Conservation (phyloP, 1,139 yeast species). For the Candida sojae region DNA sequence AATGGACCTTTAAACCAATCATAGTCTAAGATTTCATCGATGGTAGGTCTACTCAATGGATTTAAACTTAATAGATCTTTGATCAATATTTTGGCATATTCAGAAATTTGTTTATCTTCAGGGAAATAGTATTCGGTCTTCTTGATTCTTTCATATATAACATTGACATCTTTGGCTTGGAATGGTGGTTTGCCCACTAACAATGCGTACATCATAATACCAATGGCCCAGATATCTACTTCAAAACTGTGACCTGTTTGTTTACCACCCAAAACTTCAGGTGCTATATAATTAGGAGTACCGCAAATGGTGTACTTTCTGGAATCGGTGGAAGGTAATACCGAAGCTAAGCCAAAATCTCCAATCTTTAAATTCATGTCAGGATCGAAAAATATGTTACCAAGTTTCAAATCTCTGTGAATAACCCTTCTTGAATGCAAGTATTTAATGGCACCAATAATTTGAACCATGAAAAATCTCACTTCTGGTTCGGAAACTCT, state of each 20-base stretch:
- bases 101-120: constrained; percentile 64
- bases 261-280: constrained; percentile 91
- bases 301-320: constrained; percentile 95
- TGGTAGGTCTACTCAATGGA: constrained; percentile 79
- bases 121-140: constrained; percentile 83
- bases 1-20: constrained; percentile 86
- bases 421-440: constrained; percentile 92
- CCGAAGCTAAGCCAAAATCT: constrained; percentile 95
- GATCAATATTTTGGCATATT: constrained; percentile 73
- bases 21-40: constrained; percentile 77
- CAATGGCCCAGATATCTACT: constrained; percentile 97
- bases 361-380: constrained; percentile 93
- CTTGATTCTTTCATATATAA: constrained; percentile 90
- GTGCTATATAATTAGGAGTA: constrained; percentile 97
- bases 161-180: constrained; percentile 92
- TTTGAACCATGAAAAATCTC: constrained; percentile 85
- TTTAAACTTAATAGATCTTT: constrained; percentile 71
- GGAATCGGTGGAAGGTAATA: constrained; percentile 64
- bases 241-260: constrained; percentile 88
- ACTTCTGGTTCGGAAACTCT: constrained; percentile 88
- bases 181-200: constrained; percentile 94
- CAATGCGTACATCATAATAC: constrained; percentile 92
- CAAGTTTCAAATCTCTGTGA: constrained; percentile 92
- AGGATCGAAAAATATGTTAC: constrained; percentile 91
- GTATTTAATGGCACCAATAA: constrained; percentile 90